Conservation (phyloP, 345 rosid genomes). For the Eucalyptus grandis region DNA sequence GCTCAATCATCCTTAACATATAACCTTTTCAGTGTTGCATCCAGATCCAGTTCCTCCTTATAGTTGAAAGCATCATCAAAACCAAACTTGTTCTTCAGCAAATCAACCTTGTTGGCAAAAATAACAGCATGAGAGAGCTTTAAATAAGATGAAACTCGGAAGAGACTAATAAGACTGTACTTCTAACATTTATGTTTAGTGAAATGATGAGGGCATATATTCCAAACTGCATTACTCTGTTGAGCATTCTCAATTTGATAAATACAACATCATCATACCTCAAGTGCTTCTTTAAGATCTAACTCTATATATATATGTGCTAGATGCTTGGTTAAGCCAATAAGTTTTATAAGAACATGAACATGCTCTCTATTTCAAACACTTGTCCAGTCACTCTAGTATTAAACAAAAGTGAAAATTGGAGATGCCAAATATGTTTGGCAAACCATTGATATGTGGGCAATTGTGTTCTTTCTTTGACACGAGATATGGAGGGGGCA, state of each 20-base stretch:
- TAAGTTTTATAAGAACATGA: not conserved
- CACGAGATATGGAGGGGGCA: not conserved
- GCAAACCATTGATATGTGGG: not conserved
- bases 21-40: constrained; percentile 36
- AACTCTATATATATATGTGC: not conserved
- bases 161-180: not conserved
- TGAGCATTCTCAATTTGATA: not conserved
- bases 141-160: not conserved
- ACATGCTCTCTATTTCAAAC: not conserved
- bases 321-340: not conserved
- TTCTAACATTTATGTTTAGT: not conserved
- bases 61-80: constrained; percentile 57
- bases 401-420: not conserved
- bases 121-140: not conserved
- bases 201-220: not conserved
- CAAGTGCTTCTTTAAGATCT: not conserved
- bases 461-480: not conserved
- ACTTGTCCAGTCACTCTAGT: not conserved
- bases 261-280: not conserved
- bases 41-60: constrained; percentile 21
- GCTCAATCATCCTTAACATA: not conserved
- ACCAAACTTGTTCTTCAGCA: constrained; percentile 33
- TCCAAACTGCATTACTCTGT: not conserved
- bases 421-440: not conserved
- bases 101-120: constrained; percentile 14